Evolutionary conservation across 202 grass and related monocot genomes (phyloP), one percentile per base, ranked within the genome.

Genomic region (Panicum hallii): DNA sequence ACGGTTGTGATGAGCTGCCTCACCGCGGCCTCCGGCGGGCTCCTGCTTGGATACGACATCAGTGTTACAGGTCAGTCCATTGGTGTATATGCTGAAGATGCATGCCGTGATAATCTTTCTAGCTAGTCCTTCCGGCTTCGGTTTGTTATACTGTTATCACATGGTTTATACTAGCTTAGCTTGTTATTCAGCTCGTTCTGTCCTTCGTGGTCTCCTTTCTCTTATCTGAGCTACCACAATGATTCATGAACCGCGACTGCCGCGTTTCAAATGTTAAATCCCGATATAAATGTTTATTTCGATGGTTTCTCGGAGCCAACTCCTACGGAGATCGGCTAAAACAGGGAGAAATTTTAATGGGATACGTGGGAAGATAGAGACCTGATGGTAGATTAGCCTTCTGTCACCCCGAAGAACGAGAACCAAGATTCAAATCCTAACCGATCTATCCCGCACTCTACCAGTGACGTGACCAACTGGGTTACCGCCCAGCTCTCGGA

Each of bases 41-140:
- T 95, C 1, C 81, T 94, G 57, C 87, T 92, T 57, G 93, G 90
- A 9, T 92, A 94, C 48, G 90, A 92, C 48, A 84, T 94, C 63
- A 87, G 93, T 22, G 78, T 94, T 44, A 88, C 90, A 82, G 88
- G 85, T 90, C n/a, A 79, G 72, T 56, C 20, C 11, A 73, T 4
- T 2, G 5, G 22, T 32, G 1, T 14, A 43, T 30, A 5, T 15
- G 16, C 20, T 7, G 62, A 65, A 64, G 47, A 64, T 9, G 7
- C 41, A 81, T 19, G 48, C 11, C 53, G 22, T 17, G 60, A 30
- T 63, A 11, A 63, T 36, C 36, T 4, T 38, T 38, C 3, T 38
- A 34, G 34, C 1, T 3, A 38, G 36, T 38, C 36, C 36, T 38
- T 38, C 36, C 36, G 3, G 36, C 36, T 38, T 38, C 36, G 36